These are phyloP conservation scores for Nephelium lappaceum DNA, from an alignment of 345 rosid genomes.

Conservation along the genomic window DNA sequence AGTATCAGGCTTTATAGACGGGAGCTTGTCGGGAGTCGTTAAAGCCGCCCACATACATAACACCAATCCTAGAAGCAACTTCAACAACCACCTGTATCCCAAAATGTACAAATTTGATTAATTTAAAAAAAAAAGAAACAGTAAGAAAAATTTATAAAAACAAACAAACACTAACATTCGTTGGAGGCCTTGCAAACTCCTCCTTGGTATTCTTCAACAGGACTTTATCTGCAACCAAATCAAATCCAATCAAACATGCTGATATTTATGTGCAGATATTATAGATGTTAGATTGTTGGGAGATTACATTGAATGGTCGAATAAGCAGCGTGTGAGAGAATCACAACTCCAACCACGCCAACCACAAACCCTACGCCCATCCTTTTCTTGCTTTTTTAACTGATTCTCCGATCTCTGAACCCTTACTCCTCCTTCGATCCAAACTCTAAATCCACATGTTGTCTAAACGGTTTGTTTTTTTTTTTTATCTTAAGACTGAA, in stretches of 20 bases:
- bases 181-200: conserved; percentile 79
- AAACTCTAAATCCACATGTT: neutral
- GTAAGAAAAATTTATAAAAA: no score
- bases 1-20: conserved; percentile 81
- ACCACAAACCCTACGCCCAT: conserved; percentile 71
- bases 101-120: neutral
- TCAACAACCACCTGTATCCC: conserved; percentile 67
- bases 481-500: no score
- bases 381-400: neutral
- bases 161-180: conserved; percentile 47
- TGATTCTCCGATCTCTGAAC: neutral
- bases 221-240: conserved; percentile 65
- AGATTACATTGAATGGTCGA: conserved; percentile 79
- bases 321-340: conserved; percentile 87
- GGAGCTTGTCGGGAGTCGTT: conserved; percentile 84
- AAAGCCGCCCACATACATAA: conserved; percentile 94
- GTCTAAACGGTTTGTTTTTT: no score
- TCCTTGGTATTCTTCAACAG: conserved; percentile 90
- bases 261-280: conserved; percentile 9
- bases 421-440: neutral
- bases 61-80: conserved; percentile 70
- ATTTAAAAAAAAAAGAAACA: no score
- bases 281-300: neutral
- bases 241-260: neutral
- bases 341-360: conserved; percentile 63